Evolutionary conservation across 148 eudicot species (phyloP).

Genomic region (Spergularia bocconei): DNA sequence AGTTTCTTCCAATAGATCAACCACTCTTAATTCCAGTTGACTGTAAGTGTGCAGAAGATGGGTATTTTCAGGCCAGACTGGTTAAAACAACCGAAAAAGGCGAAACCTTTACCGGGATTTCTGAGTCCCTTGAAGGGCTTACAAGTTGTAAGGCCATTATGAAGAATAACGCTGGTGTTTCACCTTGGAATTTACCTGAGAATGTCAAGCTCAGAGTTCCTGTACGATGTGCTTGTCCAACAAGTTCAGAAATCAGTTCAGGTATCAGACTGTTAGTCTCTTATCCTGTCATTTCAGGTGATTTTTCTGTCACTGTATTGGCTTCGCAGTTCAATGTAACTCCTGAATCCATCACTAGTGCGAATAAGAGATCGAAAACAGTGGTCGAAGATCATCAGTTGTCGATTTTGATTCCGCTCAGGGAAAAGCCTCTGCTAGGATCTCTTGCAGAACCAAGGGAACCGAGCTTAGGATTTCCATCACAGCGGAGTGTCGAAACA

Average conservation of each 20-base stretch:
- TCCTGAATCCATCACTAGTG: slow-evolving; percentile 29
- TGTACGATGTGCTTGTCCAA: slow-evolving; percentile 59
- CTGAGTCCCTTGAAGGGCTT: slow-evolving; percentile 56
- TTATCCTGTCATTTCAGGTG: slow-evolving; percentile 51
- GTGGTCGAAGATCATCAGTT: slow-evolving; percentile 19
- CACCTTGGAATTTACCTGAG: slow-evolving; percentile 32
- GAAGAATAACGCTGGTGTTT: slow-evolving; percentile 37
- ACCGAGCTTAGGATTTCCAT: slow-evolving; percentile 34
- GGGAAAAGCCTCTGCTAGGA: slow-evolving; percentile 38
- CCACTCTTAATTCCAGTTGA: slow-evolving; percentile 57
- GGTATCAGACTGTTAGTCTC: slow-evolving; percentile 43
- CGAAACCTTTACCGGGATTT: slow-evolving; percentile 47
- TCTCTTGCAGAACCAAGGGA: slow-evolving; percentile 30
- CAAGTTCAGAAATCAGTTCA: slow-evolving; percentile 26
- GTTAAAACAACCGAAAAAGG: slow-evolving; percentile 32
- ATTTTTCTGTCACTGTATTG: slow-evolving; percentile 33
- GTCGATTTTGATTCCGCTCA: slow-evolving; percentile 46
- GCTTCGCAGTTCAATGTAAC: slow-evolving; percentile 45
- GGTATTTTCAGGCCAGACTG: slow-evolving; percentile 44
- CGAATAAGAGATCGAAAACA: slow-evolving; percentile 29
- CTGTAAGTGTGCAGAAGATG: slow-evolving; percentile 40
- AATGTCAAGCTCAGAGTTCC: slow-evolving; percentile 43
- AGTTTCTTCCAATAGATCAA: slow-evolving; percentile 40
- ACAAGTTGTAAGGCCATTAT: slow-evolving; percentile 52
- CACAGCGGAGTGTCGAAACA: neutral